phyloP scores from a whole-genome alignment of 1,284 basidiomycete genomes.

The Sanghuangporus sanghuang region DNA sequence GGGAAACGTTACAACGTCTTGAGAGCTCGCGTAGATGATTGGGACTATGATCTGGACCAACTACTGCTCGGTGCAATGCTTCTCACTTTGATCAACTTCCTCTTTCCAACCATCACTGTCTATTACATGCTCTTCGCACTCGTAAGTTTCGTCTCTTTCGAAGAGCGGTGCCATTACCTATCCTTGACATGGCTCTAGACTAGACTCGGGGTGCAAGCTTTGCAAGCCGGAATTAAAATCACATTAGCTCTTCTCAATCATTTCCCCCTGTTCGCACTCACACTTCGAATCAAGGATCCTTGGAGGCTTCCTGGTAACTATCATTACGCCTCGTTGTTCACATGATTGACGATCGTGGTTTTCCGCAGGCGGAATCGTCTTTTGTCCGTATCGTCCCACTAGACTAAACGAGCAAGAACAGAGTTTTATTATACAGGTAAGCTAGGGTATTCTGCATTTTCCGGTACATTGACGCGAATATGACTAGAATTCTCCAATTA shows the following conservation, averaged over 20 bases:
- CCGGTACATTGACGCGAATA: background rate
- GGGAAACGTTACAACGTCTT: slow-evolving; percentile 86
- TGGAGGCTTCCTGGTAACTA: slow-evolving; percentile 70
- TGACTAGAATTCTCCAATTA: slow-evolving; percentile 7
- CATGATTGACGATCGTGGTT: background rate
- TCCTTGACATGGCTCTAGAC: slow-evolving; percentile 38
- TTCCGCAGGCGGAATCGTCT: slow-evolving; percentile 30
- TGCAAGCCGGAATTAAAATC: slow-evolving; percentile 60
- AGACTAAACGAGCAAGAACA: background rate
- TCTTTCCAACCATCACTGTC: slow-evolving; percentile 85
- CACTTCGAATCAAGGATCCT: slow-evolving; percentile 85
- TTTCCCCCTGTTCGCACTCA: slow-evolving; percentile 86
- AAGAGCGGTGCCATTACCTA: background rate
- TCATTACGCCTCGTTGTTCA: background rate
- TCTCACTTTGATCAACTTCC: slow-evolving; percentile 87
- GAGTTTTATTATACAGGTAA: background rate
- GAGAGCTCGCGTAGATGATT: slow-evolving; percentile 79
- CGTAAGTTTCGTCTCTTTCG: slow-evolving; percentile 37
- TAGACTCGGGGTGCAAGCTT: slow-evolving; percentile 51
- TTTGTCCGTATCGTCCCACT: slow-evolving; percentile 18
- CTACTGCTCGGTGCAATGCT: slow-evolving; percentile 91
- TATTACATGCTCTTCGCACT: slow-evolving; percentile 82
- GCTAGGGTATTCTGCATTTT: background rate
- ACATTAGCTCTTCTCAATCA: slow-evolving; percentile 78
- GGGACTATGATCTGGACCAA: slow-evolving; percentile 91